A percentile compares a stretch with the other conserved stretches of the same genome.
These are phyloP conservation scores for Cutaneotrichosporon mucoides DNA, from an alignment of 1,284 basidiomycete genomes.

Conservation along the genomic window DNA sequence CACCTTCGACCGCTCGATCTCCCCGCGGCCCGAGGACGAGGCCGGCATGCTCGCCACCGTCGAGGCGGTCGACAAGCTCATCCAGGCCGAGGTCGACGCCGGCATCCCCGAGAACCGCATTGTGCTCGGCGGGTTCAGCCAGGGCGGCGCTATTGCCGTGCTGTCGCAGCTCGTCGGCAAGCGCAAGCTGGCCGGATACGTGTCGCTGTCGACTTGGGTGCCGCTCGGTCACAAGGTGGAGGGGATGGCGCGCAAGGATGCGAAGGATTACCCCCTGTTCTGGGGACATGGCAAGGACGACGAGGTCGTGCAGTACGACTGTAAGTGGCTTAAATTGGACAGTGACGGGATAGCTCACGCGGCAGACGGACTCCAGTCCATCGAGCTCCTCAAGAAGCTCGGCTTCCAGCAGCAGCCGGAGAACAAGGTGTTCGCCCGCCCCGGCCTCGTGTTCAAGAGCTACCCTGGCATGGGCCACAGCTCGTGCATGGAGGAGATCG, in stretches of 20 bases:
- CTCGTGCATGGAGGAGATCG: conserved; percentile 60
- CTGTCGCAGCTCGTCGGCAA: conserved; percentile 66
- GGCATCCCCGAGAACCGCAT: conserved; percentile 60
- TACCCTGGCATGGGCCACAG: conserved; percentile 58
- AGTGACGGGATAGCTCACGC: not conserved
- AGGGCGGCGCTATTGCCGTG: conserved; percentile 75
- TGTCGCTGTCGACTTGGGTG: conserved; percentile 71
- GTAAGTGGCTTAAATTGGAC: too few relatives aligned
- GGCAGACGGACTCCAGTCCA: conserved; percentile 53
- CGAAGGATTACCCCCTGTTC: conserved; percentile 67
- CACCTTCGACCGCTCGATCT: conserved; percentile 59
- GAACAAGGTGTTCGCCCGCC: conserved; percentile 38
- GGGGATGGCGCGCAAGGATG: conserved; percentile 30
- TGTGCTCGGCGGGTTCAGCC: conserved; percentile 80
- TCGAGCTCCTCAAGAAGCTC: conserved; percentile 57
- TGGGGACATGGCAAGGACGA: conserved; percentile 83
- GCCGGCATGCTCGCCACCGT: conserved; percentile 64
- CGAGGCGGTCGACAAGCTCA: conserved; percentile 61
- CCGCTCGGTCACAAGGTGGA: conserved; percentile 63
- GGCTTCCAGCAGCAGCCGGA: conserved; percentile 50
- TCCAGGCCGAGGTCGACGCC: conserved; percentile 66
- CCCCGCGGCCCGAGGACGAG: conserved; percentile 62
- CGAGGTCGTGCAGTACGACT: conserved; percentile 60
- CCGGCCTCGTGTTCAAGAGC: conserved; percentile 49
- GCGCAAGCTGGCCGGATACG: conserved; percentile 67